These are phyloP conservation scores for Aspergillus unguis DNA, from an alignment of 2,329 filamentous ascomycete species.

Conservation along the genomic window DNA sequence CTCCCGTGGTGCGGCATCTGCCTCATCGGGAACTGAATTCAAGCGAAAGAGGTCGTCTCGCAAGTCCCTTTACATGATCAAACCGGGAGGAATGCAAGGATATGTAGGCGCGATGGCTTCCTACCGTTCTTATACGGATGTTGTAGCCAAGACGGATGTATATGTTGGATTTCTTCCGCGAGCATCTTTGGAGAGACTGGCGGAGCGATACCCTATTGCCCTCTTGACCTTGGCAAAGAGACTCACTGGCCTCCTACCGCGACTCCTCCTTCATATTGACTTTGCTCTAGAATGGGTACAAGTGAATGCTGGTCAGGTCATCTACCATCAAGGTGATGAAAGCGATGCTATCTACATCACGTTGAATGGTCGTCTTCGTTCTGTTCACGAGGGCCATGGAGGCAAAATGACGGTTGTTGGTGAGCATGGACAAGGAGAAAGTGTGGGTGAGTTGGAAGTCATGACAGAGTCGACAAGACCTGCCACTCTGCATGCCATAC, in stretches of 20 bases:
- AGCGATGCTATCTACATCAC: slow-evolving; percentile 99
- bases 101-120: slow-evolving; percentile 94
- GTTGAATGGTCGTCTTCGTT: slow-evolving; percentile 82
- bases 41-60: slow-evolving; percentile 49
- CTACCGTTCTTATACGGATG: slow-evolving; percentile 93
- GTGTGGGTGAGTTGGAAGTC: slow-evolving; percentile 93
- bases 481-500: slow-evolving; percentile 89
- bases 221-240: slow-evolving; percentile 94
- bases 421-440: slow-evolving; percentile 95
- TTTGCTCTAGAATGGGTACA: slow-evolving; percentile 99
- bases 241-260: slow-evolving; percentile 81
- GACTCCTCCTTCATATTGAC: slow-evolving; percentile 91
- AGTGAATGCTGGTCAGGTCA: slow-evolving; percentile 88
- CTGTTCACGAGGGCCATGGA: slow-evolving; percentile 76
- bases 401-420: slow-evolving; percentile 81
- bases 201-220: slow-evolving; percentile 88
- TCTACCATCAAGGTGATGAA: slow-evolving; percentile 90
- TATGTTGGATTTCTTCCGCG: slow-evolving; percentile 94
- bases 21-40: slow-evolving; percentile 27
- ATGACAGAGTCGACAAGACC: slow-evolving; percentile 91
- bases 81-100: slow-evolving; percentile 88
- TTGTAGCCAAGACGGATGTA: slow-evolving; percentile 95
- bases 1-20: slow-evolving; percentile 32
- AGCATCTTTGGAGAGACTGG: slow-evolving; percentile 80
- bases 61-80: slow-evolving; percentile 81